These are phyloP conservation scores for Aquilaria sinensis DNA, from an alignment of 345 rosid genomes.

Conservation along the genomic window DNA sequence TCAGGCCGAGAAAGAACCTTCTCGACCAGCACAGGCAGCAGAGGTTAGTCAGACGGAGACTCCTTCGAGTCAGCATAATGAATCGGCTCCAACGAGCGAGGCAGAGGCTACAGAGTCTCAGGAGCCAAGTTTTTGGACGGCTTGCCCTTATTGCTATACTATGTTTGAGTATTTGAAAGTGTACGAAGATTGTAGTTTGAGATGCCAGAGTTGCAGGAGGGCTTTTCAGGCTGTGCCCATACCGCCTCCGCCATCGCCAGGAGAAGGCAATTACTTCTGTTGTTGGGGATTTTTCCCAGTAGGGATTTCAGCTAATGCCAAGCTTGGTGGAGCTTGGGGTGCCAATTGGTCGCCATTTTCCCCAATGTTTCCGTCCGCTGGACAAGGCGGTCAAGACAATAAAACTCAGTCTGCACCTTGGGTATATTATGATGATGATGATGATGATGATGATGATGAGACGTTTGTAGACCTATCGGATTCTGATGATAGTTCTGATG, in stretches of 20 bases:
- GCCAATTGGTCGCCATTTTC: conserved; percentile 75
- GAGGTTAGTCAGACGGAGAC: conserved; percentile 14
- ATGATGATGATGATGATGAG: conserved; percentile 43
- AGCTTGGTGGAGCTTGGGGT: conserved; percentile 16
- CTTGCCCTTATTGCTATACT: conserved; percentile 79
- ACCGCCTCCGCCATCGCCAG: conserved; percentile 54
- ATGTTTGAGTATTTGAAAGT: conserved; percentile 74
- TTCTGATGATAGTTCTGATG: conserved; percentile 40
- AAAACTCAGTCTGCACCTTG: conserved; percentile 18
- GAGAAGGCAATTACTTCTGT: conserved; percentile 56
- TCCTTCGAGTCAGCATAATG: conserved; percentile 9
- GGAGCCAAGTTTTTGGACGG: conserved; percentile 75
- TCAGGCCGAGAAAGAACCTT: conserved; percentile 13
- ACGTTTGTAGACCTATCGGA: conserved; percentile 53
- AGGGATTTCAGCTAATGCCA: conserved; percentile 42
- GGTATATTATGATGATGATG: conserved; percentile 42
- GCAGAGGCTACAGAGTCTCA: conserved; percentile 16
- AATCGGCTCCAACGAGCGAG: conserved; percentile 20
- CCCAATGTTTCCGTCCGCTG: conserved; percentile 46
- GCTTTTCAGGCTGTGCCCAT: conserved; percentile 70
- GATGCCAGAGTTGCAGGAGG: conserved; percentile 73
- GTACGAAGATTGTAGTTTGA: conserved; percentile 71
- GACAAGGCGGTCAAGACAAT: conserved; percentile 10
- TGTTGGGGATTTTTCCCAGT: conserved; percentile 76
- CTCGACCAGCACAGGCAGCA: not conserved